phyloP scores from a whole-genome alignment of 2,329 filamentous ascomycete species.

The Sarocladium oryzae region DNA sequence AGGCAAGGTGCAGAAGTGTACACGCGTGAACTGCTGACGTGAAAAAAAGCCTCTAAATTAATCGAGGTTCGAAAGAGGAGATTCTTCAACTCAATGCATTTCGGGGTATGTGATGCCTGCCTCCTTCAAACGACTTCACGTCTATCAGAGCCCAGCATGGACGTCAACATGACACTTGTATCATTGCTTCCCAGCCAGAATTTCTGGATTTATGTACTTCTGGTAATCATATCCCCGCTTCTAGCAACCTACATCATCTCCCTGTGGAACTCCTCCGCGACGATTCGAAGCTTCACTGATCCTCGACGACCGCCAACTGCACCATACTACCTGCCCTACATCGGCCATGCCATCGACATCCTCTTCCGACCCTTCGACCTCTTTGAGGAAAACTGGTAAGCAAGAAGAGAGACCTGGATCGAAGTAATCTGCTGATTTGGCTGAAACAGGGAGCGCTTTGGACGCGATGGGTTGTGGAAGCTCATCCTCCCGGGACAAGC shows the following conservation, averaged over 20 bases:
- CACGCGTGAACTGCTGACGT: no score
- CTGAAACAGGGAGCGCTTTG: slow-evolving; percentile 2
- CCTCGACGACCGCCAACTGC: neutral
- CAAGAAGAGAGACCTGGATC: no score
- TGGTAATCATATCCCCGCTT: neutral
- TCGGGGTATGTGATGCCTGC: no score
- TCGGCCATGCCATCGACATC: neutral
- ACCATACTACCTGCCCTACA: slow-evolving; percentile 1
- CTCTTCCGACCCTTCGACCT: neutral
- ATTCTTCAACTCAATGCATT: no score
- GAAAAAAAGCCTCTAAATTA: no score
- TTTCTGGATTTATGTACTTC: neutral
- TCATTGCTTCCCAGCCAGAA: neutral
- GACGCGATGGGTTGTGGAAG: neutral
- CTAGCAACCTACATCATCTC: neutral
- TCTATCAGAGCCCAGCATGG: neutral
- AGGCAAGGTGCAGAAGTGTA: neutral
- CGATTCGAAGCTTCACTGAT: neutral
- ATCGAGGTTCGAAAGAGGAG: no score
- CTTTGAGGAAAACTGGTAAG: neutral
- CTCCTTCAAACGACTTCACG: neutral
- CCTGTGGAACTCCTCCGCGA: neutral
- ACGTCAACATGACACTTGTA: neutral
- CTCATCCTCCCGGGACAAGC: neutral
- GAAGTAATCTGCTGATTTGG: neutral